These are phyloP conservation scores for Isoetes taiwanensis DNA, from an alignment of 75 land plant genomes.

Conservation along the genomic window DNA sequence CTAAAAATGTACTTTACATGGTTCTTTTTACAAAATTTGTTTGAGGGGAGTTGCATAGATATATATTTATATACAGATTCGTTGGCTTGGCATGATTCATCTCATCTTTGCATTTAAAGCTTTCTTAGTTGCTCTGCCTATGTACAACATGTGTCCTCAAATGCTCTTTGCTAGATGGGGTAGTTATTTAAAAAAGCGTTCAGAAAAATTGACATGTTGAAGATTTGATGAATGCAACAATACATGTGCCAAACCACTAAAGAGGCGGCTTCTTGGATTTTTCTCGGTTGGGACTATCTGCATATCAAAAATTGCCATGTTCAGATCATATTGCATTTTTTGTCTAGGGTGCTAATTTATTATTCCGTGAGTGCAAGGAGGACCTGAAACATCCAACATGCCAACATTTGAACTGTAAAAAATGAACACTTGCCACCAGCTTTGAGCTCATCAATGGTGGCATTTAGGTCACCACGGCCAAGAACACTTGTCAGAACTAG, in stretches of 20 bases:
- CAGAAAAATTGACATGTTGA: too few species aligned
- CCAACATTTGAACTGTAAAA: neutral
- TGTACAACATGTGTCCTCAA: too few species aligned
- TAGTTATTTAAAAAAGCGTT: too few species aligned
- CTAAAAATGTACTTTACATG: too few species aligned
- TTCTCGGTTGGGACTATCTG: neutral
- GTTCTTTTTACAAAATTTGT: too few species aligned
- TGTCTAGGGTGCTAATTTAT: neutral
- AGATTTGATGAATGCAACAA: neutral
- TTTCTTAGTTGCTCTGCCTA: too few species aligned
- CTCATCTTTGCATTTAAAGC: too few species aligned
- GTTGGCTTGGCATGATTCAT: too few species aligned
- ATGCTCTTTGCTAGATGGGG: too few species aligned
- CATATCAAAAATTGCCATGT: neutral
- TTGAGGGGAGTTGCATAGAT: too few species aligned
- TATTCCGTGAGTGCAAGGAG: neutral
- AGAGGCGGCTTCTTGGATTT: neutral
- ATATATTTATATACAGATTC: too few species aligned
- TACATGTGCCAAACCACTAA: slow-evolving; percentile 5
- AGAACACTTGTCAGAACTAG: neutral
- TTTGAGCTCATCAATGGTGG: neutral
- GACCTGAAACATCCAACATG: slow-evolving; percentile 7
- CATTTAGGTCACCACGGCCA: neutral
- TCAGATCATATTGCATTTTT: too few species aligned
- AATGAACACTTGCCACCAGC: slow-evolving; percentile 5